A percentile compares a stretch with the other conserved stretches of the same genome.
Evolutionary conservation across 768 basidiomycete species (phyloP).

Genomic region (Tricholoma hemisulphureum): DNA sequence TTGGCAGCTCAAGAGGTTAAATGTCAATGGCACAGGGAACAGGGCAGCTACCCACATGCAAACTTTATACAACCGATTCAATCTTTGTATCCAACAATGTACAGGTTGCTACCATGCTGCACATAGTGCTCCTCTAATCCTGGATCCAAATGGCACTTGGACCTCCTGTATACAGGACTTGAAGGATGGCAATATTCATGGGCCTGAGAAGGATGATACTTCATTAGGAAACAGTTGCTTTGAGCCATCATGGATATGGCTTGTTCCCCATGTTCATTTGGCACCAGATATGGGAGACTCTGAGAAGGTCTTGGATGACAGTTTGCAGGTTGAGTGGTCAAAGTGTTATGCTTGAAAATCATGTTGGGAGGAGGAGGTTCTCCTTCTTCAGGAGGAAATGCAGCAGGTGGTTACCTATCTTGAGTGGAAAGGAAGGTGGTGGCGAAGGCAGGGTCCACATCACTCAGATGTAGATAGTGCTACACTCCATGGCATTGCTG

Average conservation of each 20-base stretch:
- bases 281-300: neutral
- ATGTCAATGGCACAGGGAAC: slow-evolving; percentile 20
- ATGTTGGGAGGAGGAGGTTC: slow-evolving; percentile 22
- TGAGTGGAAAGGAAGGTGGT: slow-evolving; percentile 9
- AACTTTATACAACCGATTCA: slow-evolving; percentile 11
- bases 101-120: slow-evolving; percentile 16
- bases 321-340: slow-evolving; percentile 19
- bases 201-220: slow-evolving; percentile 16
- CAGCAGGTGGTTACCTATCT: slow-evolving; percentile 13
- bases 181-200: slow-evolving; percentile 6
- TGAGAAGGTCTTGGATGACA: neutral
- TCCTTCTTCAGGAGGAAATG: slow-evolving; percentile 25
- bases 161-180: slow-evolving; percentile 4
- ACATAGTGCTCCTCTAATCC: neutral
- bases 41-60: slow-evolving; percentile 17
- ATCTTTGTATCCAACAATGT: slow-evolving; percentile 1
- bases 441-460: slow-evolving; percentile 1
- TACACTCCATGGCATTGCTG: neutral
- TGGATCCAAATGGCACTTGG: slow-evolving; percentile 20
- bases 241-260: slow-evolving; percentile 27
- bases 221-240: neutral
- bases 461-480: neutral
- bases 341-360: slow-evolving; percentile 14
- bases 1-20: slow-evolving; percentile 21
- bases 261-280: neutral